These are phyloP conservation scores for Oryza brachyantha DNA, from an alignment of 176 grass and related monocot genomes.

Conservation along the genomic window DNA sequence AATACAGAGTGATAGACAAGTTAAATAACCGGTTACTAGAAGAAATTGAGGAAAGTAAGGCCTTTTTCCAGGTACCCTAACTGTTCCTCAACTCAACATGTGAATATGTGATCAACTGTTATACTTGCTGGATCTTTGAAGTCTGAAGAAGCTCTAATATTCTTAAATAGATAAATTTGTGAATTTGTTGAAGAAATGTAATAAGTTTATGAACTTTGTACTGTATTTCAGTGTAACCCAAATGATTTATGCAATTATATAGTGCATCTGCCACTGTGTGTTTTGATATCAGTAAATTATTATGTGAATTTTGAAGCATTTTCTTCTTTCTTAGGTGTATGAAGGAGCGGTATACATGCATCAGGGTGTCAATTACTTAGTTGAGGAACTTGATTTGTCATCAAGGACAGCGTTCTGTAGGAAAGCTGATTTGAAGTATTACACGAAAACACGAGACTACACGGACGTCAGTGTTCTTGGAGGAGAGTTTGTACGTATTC, in stretches of 20 bases:
- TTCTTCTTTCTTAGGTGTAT: conserved; percentile 66
- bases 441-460: conserved; percentile 91
- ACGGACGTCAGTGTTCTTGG: conserved; percentile 77
- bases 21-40: conserved; percentile 64
- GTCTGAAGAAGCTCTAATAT: background rate
- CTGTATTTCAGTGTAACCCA: background rate
- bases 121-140: background rate
- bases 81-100: background rate
- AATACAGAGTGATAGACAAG: conserved; percentile 69
- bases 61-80: conserved; percentile 74
- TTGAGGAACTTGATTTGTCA: conserved; percentile 69
- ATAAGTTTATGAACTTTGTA: background rate
- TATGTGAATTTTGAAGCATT: conserved; percentile 7
- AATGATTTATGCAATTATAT: background rate
- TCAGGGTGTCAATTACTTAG: conserved; percentile 83
- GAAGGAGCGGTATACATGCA: conserved; percentile 97
- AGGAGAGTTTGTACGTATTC: conserved; percentile 73
- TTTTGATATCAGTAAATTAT: background rate
- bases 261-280: background rate
- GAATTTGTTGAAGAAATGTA: background rate
- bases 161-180: conserved; percentile 5
- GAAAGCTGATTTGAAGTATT: conserved; percentile 96
- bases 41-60: conserved; percentile 98
- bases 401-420: conserved; percentile 75
- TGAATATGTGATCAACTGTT: background rate